Evolutionary conservation across 805 yeast genomes (phyloP).

Genomic region (Cyberlindnera suaveolens): DNA sequence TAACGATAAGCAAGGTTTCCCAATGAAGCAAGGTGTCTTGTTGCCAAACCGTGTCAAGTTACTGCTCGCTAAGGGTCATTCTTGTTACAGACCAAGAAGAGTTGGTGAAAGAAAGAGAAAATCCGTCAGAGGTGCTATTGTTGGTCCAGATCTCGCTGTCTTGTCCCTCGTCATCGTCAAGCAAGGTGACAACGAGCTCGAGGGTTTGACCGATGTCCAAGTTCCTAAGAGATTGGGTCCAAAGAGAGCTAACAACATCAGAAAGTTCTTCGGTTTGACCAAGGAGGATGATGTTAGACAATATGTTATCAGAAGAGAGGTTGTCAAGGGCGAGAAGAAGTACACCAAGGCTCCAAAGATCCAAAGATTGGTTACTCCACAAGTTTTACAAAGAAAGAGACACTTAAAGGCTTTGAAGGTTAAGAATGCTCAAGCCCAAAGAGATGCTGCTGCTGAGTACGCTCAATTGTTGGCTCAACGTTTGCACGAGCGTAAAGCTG

Average conservation of each 20-base stretch:
- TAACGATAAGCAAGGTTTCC: slow-evolving; percentile 99
- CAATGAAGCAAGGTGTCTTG: slow-evolving; percentile 99
- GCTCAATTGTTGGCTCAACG: slow-evolving; percentile 98
- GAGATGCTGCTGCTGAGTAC: slow-evolving; percentile 99
- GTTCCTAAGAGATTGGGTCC: slow-evolving; percentile 99
- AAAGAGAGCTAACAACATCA: slow-evolving; percentile 99
- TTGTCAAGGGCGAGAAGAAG: slow-evolving; percentile 95
- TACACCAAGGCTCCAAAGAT: slow-evolving; percentile 99
- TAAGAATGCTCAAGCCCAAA: slow-evolving; percentile 96
- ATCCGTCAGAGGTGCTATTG: slow-evolving; percentile 99
- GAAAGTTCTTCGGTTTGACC: slow-evolving; percentile 98
- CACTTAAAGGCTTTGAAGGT: slow-evolving; percentile 89
- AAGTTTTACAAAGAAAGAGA: slow-evolving; percentile 98
- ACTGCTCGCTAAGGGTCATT: slow-evolving; percentile 86
- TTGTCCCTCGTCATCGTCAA: slow-evolving; percentile 89
- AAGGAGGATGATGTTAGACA: slow-evolving; percentile 62
- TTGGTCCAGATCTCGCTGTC: slow-evolving; percentile 94
- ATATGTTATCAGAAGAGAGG: slow-evolving; percentile 97
- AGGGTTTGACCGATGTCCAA: slow-evolving; percentile 90
- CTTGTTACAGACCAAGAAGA: slow-evolving; percentile 99
- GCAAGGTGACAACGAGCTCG: slow-evolving; percentile 96
- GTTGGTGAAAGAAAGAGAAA: slow-evolving; percentile 99
- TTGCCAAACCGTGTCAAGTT: slow-evolving; percentile 99
- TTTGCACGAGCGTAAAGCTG: slow-evolving; percentile 96
- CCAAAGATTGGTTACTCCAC: slow-evolving; percentile 99